Percentiles rank a stretch among this genome's conserved stretches.
Conservation (phyloP, 177 flowering plant genomes). For the Vitis hybrid region DNA sequence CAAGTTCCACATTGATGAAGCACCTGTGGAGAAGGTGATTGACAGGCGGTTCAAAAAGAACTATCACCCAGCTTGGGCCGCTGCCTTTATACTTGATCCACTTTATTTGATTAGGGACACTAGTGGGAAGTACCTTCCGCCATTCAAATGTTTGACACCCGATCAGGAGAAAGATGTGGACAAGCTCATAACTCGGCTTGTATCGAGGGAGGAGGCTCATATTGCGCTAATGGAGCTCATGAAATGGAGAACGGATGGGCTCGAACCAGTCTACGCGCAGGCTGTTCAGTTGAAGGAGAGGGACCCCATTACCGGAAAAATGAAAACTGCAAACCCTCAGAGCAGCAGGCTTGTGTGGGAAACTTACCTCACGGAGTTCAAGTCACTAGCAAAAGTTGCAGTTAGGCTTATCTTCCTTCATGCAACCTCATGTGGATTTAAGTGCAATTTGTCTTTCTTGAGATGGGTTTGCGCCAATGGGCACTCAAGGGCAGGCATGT, state of each 20-base stretch:
- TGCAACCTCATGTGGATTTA: slow-evolving; percentile 86
- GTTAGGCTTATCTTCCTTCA: slow-evolving; percentile 94
- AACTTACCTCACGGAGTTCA: slow-evolving; percentile 81
- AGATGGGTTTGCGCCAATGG: slow-evolving; percentile 71
- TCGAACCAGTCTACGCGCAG: slow-evolving; percentile 91
- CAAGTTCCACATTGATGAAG: slow-evolving; percentile 56
- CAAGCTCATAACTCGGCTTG: slow-evolving; percentile 81
- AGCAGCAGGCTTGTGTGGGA: slow-evolving; percentile 99
- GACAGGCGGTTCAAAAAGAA: slow-evolving; percentile 76
- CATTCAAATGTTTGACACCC: slow-evolving; percentile 78
- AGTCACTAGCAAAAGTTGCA: slow-evolving; percentile 83
- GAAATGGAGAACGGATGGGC: slow-evolving; percentile 99
- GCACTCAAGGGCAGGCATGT: slow-evolving; percentile 60
- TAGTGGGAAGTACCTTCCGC: slow-evolving; percentile 96
- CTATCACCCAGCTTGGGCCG: slow-evolving; percentile 99
- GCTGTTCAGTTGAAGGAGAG: slow-evolving; percentile 92
- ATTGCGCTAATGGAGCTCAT: slow-evolving; percentile 93
- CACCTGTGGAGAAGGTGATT: slow-evolving; percentile 55
- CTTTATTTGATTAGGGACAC: slow-evolving; percentile 72
- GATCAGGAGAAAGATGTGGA: slow-evolving; percentile 98
- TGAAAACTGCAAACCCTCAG: slow-evolving; percentile 90
- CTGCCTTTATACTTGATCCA: slow-evolving; percentile 93
- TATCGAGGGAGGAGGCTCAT: slow-evolving; percentile 89
- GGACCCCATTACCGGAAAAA: slow-evolving; percentile 85
- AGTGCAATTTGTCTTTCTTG: slow-evolving; percentile 71